phyloP scores from a whole-genome alignment of 2,329 filamentous ascomycete species.

The Alternaria sp. region DNA sequence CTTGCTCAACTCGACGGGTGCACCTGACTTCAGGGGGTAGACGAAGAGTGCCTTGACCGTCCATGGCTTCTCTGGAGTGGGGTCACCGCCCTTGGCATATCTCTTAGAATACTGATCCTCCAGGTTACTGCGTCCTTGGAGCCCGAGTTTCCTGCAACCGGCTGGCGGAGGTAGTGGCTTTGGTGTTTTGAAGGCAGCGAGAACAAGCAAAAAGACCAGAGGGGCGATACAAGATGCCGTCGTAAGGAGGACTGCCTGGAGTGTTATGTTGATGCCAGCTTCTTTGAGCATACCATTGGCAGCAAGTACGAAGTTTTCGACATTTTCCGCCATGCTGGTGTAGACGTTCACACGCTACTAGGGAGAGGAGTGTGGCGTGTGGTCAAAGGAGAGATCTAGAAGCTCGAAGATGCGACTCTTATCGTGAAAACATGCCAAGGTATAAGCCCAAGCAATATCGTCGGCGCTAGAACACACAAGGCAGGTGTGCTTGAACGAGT shows the following conservation, averaged over 20 bases:
- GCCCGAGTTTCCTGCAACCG: conserved; percentile 61
- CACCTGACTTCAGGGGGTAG: conserved; percentile 85
- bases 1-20: conserved; percentile 72
- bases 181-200: conserved; percentile 34
- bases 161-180: conserved; percentile 32
- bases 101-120: conserved; percentile 62
- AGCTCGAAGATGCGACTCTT: conserved; percentile 14
- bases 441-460: conserved; percentile 1
- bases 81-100: conserved; percentile 48
- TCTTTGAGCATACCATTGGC: conserved; percentile 15
- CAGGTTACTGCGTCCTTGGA: conserved; percentile 59
- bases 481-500: conserved; percentile 9
- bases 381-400: conserved; percentile 2
- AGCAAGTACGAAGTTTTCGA: conserved; percentile 22
- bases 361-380: conserved; percentile 1
- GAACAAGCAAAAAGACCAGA: conserved; percentile 27
- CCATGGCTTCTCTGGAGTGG: conserved; percentile 37
- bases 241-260: conserved; percentile 25
- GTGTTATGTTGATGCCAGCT: conserved; percentile 19
- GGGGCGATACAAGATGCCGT: conserved; percentile 23
- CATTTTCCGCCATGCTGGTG: conserved; percentile 23
- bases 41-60: conserved; percentile 74
- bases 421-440: conserved; percentile 21
- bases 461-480: conserved; percentile 16
- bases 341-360: neutral